A percentile compares a stretch with the other conserved stretches of the same genome.
Evolutionary conservation across 148 eudicot species (phyloP).

Genomic region (Fagopyrum esculentum): DNA sequence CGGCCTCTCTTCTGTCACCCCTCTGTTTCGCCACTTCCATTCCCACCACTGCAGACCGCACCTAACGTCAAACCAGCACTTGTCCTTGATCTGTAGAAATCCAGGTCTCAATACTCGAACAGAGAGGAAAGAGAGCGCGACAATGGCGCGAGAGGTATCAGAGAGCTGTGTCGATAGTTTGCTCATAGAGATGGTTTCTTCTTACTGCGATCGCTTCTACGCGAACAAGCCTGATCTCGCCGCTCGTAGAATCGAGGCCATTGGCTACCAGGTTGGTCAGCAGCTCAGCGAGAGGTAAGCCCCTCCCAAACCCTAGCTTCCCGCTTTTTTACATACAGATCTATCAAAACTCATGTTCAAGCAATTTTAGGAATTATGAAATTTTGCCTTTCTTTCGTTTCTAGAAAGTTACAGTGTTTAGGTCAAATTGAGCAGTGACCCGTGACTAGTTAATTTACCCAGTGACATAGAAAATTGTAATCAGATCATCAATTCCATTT

Average conservation of each 20-base stretch:
- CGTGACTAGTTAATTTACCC: not conserved
- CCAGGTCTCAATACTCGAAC: not conserved
- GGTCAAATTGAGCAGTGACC: not conserved
- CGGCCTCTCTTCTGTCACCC: too few species aligned
- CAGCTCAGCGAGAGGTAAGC: conserved; percentile 81
- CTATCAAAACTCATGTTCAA: not conserved
- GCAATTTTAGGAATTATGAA: not conserved
- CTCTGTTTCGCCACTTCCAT: too few species aligned
- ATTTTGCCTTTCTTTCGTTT: not conserved
- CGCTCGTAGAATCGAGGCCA: conserved; percentile 91
- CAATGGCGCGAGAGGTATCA: conserved; percentile 73
- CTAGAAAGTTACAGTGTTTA: not conserved
- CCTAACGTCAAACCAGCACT: not conserved
- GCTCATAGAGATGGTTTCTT: conserved; percentile 70
- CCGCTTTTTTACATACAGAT: not conserved
- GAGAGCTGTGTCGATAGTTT: conserved; percentile 88
- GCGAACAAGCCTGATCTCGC: conserved; percentile 92
- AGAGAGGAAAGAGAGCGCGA: conserved; percentile 10
- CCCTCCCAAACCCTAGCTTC: conserved; percentile 5
- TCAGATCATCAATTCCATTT: not conserved
- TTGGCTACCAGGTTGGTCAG: conserved; percentile 93
- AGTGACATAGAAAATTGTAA: not conserved
- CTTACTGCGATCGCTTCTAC: conserved; percentile 63
- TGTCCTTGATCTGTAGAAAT: not conserved
- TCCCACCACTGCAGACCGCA: too few species aligned